Evolutionary conservation across 176 grass and related monocot genomes (phyloP).

Genomic region (Panicum miliaceum): DNA sequence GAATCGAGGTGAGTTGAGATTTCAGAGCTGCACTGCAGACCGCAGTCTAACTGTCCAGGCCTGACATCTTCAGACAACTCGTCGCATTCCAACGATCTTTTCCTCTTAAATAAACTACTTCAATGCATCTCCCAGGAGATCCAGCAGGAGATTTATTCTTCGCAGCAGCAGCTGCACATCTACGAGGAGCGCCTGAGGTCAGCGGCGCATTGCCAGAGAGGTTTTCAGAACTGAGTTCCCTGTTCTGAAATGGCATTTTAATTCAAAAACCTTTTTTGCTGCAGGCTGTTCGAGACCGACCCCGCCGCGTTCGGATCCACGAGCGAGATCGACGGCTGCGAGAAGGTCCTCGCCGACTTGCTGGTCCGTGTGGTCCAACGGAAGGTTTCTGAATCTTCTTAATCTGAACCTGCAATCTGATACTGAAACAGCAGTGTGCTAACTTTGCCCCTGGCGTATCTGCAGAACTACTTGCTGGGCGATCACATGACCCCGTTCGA

Average conservation of each 20-base stretch:
- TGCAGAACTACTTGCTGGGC: constrained; percentile 43
- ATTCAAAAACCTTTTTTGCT: too few relatives aligned
- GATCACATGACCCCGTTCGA: constrained; percentile 44
- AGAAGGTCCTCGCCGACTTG: constrained; percentile 59
- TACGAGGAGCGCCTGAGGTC: constrained; percentile 57
- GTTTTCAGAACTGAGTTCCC: neutral
- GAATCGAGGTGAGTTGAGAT: constrained; percentile 41
- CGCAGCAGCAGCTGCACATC: constrained; percentile 61
- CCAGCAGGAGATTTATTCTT: constrained; percentile 55
- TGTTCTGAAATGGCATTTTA: too few relatives aligned
- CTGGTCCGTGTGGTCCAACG: constrained; percentile 51
- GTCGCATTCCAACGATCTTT: neutral
- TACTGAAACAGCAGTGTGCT: neutral
- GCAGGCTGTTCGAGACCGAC: constrained; percentile 58
- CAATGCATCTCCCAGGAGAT: constrained; percentile 49
- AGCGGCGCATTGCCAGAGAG: neutral
- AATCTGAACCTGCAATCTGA: neutral
- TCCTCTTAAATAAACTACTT: neutral
- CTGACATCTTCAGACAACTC: neutral
- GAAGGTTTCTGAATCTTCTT: constrained; percentile 30
- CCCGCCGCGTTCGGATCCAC: constrained; percentile 36
- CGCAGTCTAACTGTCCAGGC: neutral
- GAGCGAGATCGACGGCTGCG: constrained; percentile 48
- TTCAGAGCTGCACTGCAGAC: too few relatives aligned
- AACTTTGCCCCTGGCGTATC: neutral